phyloP scores from a whole-genome alignment of 1,284 basidiomycete species.

The Paramarasmius palmivorus region DNA sequence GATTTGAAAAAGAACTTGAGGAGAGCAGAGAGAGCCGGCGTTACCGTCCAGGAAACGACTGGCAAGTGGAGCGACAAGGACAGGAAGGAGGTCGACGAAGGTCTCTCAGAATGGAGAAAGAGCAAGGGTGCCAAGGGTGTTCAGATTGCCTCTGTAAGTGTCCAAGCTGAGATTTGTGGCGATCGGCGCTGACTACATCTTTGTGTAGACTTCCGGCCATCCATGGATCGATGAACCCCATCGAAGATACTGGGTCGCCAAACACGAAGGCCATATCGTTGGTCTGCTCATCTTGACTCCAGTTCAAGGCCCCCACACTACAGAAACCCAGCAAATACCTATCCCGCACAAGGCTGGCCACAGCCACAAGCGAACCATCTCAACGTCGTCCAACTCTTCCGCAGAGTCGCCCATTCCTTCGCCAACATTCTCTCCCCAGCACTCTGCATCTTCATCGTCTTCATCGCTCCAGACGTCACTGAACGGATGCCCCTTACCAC shows the following conservation, averaged over 20 bases:
- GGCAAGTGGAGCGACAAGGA: slow-evolving; percentile 34
- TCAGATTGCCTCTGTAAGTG: slow-evolving; percentile 39
- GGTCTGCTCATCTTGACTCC: slow-evolving; percentile 44
- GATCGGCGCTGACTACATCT: not conserved
- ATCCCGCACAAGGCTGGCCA: not conserved
- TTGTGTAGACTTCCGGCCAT: slow-evolving; percentile 33
- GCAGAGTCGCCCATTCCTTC: not conserved
- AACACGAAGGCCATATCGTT: slow-evolving; percentile 32
- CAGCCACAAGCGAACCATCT: not conserved
- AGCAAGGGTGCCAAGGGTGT: slow-evolving; percentile 30
- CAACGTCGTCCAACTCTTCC: no score
- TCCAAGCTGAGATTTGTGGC: not conserved
- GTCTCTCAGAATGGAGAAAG: slow-evolving; percentile 40
- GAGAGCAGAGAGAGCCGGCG: slow-evolving; percentile 37
- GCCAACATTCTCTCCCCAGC: not conserved
- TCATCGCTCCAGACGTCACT: not conserved
- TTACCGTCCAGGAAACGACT: slow-evolving; percentile 33
- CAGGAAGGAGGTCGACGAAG: slow-evolving; percentile 35
- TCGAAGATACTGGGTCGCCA: slow-evolving; percentile 44
- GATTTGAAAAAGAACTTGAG: slow-evolving; percentile 48
- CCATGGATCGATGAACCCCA: slow-evolving; percentile 47
- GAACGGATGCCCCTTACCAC: not conserved
- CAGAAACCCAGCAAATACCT: not conserved
- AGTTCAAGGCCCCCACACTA: slow-evolving; percentile 25
- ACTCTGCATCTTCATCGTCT: not conserved